Evolutionary conservation across 208 protist genomes (phyloP), one percentile per base, ranked within the genome.

Genomic region (Crithidia sp.): DNA sequence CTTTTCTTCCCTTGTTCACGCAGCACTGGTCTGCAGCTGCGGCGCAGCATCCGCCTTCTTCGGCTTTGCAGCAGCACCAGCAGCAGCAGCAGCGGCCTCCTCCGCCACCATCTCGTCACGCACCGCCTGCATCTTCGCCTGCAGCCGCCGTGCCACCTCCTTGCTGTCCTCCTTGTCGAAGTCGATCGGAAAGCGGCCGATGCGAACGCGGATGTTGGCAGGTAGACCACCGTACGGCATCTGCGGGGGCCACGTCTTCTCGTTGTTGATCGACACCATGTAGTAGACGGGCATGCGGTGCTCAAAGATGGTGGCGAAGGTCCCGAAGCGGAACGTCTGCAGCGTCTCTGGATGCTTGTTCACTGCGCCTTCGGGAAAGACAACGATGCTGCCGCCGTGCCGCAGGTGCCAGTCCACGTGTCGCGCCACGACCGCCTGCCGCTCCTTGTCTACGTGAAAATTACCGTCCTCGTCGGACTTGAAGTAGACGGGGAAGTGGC

Each of bases 401-500:
- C 45, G 19, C 39, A 92, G 52, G 75, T 86, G 79, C 52, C 47
- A 14, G 63, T 83, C 52, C 16, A 92, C 70, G 36, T 69, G 49
- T 6, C 54, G 37, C 73, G 41, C 44, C 67, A 92, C 87, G 36
- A 53, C 49, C 19, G 76, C 77, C 72, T 92, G 87, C 62, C 56
- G 58, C 56, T 88, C 85, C 70, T 86, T 87, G 75, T 92, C 85
- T 10, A 92, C 81, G 6, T 76, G 60, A 49, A 89, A 92, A 66
- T 84, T 80, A 52, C 79, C 79, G 55, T 87, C 81, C 53, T 77
- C 72, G 62, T 86, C 80, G 0, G 81, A 85, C 53, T 84, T 91
- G 78, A 88, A 91, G 83, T 85, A 91, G 9, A 91, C 86, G 6
- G 86, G 86, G 64, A 88, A 91, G 77, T 91, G 86, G 12, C 86